Evolutionary conservation across 495 filamentous ascomycete genomes (phyloP).

Genomic region (Tuber magnatum): DNA sequence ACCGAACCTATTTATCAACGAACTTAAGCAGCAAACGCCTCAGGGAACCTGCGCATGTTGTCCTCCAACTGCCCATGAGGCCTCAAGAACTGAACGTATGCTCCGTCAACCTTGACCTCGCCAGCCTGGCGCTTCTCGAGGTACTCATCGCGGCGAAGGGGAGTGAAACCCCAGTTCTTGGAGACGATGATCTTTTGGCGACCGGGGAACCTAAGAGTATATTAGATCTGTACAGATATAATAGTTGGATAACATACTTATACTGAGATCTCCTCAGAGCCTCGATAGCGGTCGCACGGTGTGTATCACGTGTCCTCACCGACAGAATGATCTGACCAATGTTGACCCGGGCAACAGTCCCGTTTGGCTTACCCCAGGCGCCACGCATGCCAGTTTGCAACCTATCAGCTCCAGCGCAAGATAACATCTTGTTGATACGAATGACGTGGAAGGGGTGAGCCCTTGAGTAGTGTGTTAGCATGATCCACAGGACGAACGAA

Average conservation of each 20-base stretch:
- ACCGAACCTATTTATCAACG: not conserved
- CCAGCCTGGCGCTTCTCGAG: constrained; percentile 82
- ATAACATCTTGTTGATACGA: constrained; percentile 99
- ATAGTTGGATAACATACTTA: constrained; percentile 53
- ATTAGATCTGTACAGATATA: constrained; percentile 1
- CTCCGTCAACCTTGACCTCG: constrained; percentile 87
- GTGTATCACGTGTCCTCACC: constrained; percentile 87
- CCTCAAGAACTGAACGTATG: constrained; percentile 95
- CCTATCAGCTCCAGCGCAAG: constrained; percentile 98
- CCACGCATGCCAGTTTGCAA: constrained; percentile 99
- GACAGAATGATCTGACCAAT: constrained; percentile 97
- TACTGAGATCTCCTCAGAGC: constrained; percentile 97
- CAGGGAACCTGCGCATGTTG: constrained; percentile 89
- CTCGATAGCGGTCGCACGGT: constrained; percentile 90
- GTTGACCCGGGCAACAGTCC: constrained; percentile 95
- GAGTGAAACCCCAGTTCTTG: constrained; percentile 99
- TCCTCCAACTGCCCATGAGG: constrained; percentile 76
- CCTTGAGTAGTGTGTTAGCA: constrained; percentile 42
- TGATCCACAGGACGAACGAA: not conserved
- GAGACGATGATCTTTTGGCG: constrained; percentile 99
- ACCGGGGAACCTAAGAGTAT: constrained; percentile 64
- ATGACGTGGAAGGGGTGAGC: constrained; percentile 99
- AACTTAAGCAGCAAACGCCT: constrained; percentile 59
- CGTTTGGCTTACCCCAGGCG: constrained; percentile 98
- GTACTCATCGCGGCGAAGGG: constrained; percentile 94